A percentile compares a stretch with the other conserved stretches of the same genome.
Conservation (phyloP, 2,329 filamentous ascomycete genomes). For the Cercospora brassicicola region DNA sequence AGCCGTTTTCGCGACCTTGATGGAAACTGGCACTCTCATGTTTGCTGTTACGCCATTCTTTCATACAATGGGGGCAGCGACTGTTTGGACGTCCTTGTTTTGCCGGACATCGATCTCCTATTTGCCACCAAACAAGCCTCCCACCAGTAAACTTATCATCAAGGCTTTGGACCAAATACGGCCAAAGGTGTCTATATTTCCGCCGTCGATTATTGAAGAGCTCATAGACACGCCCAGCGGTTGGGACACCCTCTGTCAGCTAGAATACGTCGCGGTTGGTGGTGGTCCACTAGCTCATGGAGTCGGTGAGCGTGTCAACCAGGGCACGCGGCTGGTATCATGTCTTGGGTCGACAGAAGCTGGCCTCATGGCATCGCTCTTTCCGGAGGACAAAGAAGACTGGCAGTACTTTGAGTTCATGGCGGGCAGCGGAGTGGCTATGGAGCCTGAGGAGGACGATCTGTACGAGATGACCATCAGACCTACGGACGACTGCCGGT, state of each 20-base stretch:
- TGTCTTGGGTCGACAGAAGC: constrained; percentile 24
- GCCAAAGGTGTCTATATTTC: neutral
- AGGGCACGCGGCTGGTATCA: constrained; percentile 12
- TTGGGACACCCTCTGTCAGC: constrained; percentile 4
- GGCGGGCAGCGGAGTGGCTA: constrained; percentile 17
- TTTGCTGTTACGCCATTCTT: constrained; percentile 20
- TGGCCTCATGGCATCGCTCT: constrained; percentile 22
- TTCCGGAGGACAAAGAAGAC: constrained; percentile 24
- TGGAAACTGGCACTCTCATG: neutral
- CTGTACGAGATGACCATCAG: constrained; percentile 42
- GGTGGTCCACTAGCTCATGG: constrained; percentile 24
- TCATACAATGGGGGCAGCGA: constrained; percentile 23
- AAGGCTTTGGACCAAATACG: constrained; percentile 10
- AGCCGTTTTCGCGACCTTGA: neutral
- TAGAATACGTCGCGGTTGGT: constrained; percentile 18
- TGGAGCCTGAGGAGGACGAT: constrained; percentile 16
- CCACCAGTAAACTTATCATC: constrained; percentile 20
- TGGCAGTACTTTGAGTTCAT: constrained; percentile 28
- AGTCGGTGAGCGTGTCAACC: constrained; percentile 15
- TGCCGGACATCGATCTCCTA: constrained; percentile 12
- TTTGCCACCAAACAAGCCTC: constrained; percentile 18
- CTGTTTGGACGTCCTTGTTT: constrained; percentile 15
- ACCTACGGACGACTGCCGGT: constrained; percentile 16
- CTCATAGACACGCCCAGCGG: neutral
- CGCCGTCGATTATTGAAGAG: constrained; percentile 25